Percentiles rank a stretch among this genome's conserved stretches.
phyloP scores from a whole-genome alignment of 2,329 filamentous ascomycete species.

The Ceratocystis alfenasii region DNA sequence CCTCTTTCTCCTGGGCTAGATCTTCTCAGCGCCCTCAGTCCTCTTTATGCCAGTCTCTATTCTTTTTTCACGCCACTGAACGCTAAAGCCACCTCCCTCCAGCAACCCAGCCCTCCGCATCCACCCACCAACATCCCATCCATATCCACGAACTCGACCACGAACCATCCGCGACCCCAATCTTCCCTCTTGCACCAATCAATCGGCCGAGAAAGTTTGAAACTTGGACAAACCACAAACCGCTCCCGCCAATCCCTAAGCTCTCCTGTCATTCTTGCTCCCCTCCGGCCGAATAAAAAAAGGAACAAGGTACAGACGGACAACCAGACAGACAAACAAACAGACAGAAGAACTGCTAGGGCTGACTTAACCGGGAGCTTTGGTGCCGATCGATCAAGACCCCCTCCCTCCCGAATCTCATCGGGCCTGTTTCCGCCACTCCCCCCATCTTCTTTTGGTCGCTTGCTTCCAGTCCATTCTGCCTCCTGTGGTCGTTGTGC shows the following conservation, averaged over 20 bases:
- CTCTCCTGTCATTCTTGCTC: background rate
- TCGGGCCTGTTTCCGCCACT: background rate
- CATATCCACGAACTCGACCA: background rate
- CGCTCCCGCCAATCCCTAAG: background rate
- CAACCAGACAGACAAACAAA: too few relatives aligned
- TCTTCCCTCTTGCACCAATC: background rate
- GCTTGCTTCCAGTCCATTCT: background rate
- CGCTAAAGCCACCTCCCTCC: conserved; percentile 13
- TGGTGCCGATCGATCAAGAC: conserved; percentile 1
- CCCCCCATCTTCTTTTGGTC: background rate
- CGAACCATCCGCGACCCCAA: conserved; percentile 2
- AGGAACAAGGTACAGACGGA: background rate
- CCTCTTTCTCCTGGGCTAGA: background rate
- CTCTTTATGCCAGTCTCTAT: too few relatives aligned
- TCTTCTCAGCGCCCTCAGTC: background rate
- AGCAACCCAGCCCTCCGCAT: conserved; percentile 1
- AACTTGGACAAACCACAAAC: conserved; percentile 1
- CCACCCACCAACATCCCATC: conserved; percentile 3
- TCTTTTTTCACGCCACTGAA: conserved; percentile 3
- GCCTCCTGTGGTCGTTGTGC: background rate
- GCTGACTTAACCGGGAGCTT: conserved; percentile 10
- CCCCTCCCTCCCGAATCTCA: background rate
- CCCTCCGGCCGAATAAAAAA: conserved; percentile 3
- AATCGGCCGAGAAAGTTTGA: conserved; percentile 18
- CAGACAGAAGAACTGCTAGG: background rate